Evolutionary conservation across 192 early-diverging fungal genomes (phyloP).

Genomic region (Coemansia sp.): DNA sequence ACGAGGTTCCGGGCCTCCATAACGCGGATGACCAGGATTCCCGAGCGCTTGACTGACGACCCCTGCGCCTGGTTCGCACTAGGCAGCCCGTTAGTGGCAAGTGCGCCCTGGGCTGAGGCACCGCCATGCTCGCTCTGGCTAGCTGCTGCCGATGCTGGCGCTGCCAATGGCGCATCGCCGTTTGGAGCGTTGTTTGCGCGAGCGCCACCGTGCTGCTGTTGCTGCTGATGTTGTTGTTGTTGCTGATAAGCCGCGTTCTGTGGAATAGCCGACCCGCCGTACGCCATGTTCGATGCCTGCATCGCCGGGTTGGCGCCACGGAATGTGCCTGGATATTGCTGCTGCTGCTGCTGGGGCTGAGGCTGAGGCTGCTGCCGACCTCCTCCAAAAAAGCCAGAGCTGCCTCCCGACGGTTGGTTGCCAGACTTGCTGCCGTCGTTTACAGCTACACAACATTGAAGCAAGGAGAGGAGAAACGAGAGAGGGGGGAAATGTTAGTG

Average conservation of each 20-base stretch:
- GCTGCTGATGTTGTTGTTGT: constrained; percentile 7
- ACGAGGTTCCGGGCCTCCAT: constrained; percentile 78
- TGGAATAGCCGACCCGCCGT: constrained; percentile 13
- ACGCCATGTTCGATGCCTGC: constrained; percentile 24
- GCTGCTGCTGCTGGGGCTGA: constrained; percentile 22
- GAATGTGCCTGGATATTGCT: constrained; percentile 18
- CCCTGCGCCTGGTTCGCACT: constrained; percentile 28
- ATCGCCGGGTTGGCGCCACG: constrained; percentile 14
- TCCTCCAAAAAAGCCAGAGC: constrained; percentile 20
- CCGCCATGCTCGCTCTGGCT: constrained; percentile 15
- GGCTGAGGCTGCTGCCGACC: constrained; percentile 35
- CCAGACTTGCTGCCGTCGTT: constrained; percentile 19
- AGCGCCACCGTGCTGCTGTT: constrained; percentile 26
- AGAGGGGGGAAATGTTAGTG: neutral
- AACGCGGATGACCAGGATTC: constrained; percentile 77
- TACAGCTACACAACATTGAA: constrained; percentile 14
- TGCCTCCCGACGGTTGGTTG: constrained; percentile 9
- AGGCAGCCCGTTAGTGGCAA: constrained; percentile 48
- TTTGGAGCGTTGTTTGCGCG: constrained; percentile 22
- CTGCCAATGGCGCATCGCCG: neutral
- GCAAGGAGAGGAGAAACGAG: neutral
- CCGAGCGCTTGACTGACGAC: constrained; percentile 53
- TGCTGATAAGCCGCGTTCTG: constrained; percentile 14
- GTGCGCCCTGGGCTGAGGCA: constrained; percentile 14
- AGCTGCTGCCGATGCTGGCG: constrained; percentile 16